Evolutionary conservation across 352 stramenopile genomes (phyloP), one percentile per base, ranked within the genome.

Genomic region (Blastocystis sp.): DNA sequence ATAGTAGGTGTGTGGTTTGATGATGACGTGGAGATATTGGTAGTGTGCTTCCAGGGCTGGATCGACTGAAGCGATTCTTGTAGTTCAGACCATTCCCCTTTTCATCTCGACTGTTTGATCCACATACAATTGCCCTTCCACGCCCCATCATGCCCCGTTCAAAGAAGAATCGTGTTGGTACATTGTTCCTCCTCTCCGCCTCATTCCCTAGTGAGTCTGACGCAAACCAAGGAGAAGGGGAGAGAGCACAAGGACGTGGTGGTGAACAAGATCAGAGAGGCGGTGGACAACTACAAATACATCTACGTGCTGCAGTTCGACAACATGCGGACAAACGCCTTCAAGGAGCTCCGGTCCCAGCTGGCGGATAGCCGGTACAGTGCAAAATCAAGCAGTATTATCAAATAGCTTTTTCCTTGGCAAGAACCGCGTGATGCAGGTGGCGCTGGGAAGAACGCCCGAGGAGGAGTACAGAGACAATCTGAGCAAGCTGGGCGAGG

Each of bases 371-470:
- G 92, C 89, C 93, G 93, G 91, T 94, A 89, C 59, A 91, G 10
- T 60, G 2, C n/a, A 0, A 53, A 64, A 56, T 53, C 28, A 34
- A 14, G 61, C 64, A 4, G 88, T 2, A 11, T 71, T 11, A 71
- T 43, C 11, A 34, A 23, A 89, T 74, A 94, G 94, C 74, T 97
- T 99, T 90, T 98, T 98, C 89, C 89, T 99, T 76, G 96, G 96
- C 88, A 99, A 99, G 92, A 99, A 99, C 91, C 98, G 98, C 91
- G 92, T 99, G 59, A 94, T 98, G 91, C 96, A 98, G 91, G 93
- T 98, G 66, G 95, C 95, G 19, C 91, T 99, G n/a, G 96, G 96
- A 41, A 92, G 93, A 69, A 94, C 92, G 11, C 93, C 94, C 48
- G 95, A 98, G 90, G 96, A 98, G 88, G 96, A 98, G 91, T 98